Percentiles rank a stretch among this genome's conserved stretches.
Conservation (phyloP, 2,329 filamentous ascomycete species). For the Penicillium hordei region DNA sequence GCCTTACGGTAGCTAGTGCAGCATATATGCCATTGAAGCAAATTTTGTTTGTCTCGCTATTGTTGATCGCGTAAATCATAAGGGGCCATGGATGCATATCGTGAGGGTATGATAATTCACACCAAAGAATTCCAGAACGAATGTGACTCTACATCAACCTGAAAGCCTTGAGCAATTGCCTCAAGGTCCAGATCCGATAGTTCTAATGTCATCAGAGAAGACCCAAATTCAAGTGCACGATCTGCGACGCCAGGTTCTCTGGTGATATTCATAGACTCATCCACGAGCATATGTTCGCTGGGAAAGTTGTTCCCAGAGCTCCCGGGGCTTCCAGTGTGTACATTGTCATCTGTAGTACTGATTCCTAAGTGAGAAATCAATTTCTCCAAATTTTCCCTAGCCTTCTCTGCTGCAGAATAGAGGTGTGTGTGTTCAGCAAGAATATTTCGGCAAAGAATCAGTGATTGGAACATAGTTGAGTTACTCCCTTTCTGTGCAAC, state of each 20-base stretch:
- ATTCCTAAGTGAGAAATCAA: conserved; percentile 23
- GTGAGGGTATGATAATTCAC: neutral
- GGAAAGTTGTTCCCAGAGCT: neutral
- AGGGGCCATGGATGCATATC: neutral
- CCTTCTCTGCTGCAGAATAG: conserved; percentile 27
- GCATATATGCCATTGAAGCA: neutral
- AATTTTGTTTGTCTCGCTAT: neutral
- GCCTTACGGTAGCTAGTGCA: conserved; percentile 4
- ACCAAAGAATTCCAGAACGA: conserved; percentile 23
- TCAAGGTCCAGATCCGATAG: conserved; percentile 29
- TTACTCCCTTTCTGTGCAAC: conserved; percentile 36
- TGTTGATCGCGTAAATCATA: neutral
- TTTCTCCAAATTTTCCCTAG: conserved; percentile 23
- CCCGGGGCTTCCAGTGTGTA: neutral
- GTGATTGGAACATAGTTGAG: conserved; percentile 29
- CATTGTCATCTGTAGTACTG: conserved; percentile 1
- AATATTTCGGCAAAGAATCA: conserved; percentile 23
- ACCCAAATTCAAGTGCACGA: conserved; percentile 7
- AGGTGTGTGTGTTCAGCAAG: conserved; percentile 21
- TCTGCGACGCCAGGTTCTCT: conserved; percentile 1
- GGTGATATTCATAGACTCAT: conserved; percentile 1
- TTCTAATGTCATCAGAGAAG: conserved; percentile 19
- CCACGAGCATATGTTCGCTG: neutral
- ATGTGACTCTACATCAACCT: conserved; percentile 24
- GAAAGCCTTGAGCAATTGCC: conserved; percentile 29